Conservation (phyloP, 2,329 filamentous ascomycete genomes). For the Nothomitra cinnamomea region DNA sequence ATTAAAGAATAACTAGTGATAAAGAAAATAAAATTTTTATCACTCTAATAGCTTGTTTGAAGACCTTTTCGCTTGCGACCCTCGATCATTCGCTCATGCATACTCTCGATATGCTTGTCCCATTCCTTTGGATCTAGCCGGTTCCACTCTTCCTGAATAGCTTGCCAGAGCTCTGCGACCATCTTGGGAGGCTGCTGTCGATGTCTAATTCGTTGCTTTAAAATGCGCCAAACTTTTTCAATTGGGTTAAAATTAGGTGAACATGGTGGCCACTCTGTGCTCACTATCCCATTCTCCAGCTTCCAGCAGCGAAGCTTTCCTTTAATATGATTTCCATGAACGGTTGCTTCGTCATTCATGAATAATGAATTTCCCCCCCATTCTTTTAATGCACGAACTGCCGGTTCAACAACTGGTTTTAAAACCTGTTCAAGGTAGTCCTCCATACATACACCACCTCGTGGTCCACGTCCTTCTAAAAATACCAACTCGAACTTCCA, state of each 20-base stretch:
- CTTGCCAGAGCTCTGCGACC: neutral
- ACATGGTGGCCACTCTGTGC: neutral
- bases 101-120: neutral
- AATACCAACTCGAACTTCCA: no score
- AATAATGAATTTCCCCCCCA: neutral
- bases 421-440: neutral
- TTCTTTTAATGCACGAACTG: neutral
- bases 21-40: neutral
- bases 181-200: neutral
- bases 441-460: neutral
- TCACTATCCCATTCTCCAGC: neutral
- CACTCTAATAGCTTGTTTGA: neutral
- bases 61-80: neutral
- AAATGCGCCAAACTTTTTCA: neutral
- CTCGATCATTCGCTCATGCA: neutral
- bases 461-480: neutral
- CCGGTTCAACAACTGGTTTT: neutral
- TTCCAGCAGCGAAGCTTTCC: neutral
- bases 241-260: neutral
- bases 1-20: no score
- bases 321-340: neutral
- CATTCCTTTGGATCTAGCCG: neutral
- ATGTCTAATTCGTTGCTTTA: neutral
- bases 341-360: neutral
- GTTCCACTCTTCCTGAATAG: neutral